These are phyloP conservation scores for Verticillium tricorpus DNA, from an alignment of 2,329 filamentous ascomycete species.

Conservation along the genomic window DNA sequence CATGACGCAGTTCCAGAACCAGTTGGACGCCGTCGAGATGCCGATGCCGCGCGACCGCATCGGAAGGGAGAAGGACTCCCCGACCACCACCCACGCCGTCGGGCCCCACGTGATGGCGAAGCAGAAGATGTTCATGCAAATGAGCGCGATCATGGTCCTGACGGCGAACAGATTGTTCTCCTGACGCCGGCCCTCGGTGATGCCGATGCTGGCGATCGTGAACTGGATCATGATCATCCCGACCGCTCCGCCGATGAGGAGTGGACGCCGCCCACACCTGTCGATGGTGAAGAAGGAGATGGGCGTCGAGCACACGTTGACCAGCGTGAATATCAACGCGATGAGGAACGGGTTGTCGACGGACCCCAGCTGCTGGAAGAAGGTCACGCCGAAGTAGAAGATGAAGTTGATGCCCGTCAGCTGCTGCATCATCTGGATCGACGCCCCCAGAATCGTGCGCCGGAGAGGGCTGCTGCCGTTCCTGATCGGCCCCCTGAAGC, in stretches of 20 bases:
- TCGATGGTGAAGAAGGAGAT: slow-evolving; percentile 14
- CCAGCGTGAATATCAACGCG: slow-evolving; percentile 65
- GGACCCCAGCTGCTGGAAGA: slow-evolving; percentile 62
- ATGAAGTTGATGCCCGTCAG: slow-evolving; percentile 61
- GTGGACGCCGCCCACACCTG: slow-evolving; percentile 42
- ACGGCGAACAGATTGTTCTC: slow-evolving; percentile 28
- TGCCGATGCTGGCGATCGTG: slow-evolving; percentile 60
- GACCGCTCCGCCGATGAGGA: slow-evolving; percentile 64
- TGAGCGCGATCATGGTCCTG: slow-evolving; percentile 61
- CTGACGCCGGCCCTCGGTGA: slow-evolving; percentile 21
- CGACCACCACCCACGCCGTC: slow-evolving; percentile 63
- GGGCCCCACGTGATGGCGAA: slow-evolving; percentile 76
- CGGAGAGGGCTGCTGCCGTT: slow-evolving; percentile 54
- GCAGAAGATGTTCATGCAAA: slow-evolving; percentile 76
- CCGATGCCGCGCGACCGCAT: slow-evolving; percentile 70
- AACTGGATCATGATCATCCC: slow-evolving; percentile 70
- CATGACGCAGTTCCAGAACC: slow-evolving; percentile 63
- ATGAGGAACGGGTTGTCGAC: slow-evolving; percentile 68
- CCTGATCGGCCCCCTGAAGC: slow-evolving; percentile 50
- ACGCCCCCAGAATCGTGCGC: slow-evolving; percentile 51
- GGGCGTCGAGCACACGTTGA: slow-evolving; percentile 14
- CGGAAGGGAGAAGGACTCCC: slow-evolving; percentile 71
- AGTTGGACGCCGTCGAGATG: slow-evolving; percentile 68
- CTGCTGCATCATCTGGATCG: slow-evolving; percentile 58
- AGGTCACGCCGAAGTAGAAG: slow-evolving; percentile 67